phyloP scores from a whole-genome alignment of 331 rosid genomes.

The Malus hybrid region DNA sequence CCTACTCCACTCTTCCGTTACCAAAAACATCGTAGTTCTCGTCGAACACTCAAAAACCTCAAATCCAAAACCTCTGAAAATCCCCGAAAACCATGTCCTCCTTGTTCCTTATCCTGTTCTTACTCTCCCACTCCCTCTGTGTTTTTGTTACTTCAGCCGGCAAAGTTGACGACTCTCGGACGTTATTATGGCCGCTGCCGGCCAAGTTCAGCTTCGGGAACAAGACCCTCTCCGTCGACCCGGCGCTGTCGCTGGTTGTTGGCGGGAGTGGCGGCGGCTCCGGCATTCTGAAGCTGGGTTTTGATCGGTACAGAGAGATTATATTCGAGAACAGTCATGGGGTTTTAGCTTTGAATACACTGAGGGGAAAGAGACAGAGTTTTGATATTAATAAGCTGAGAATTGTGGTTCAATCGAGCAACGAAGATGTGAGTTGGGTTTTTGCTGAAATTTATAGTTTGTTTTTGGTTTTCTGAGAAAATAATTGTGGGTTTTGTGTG shows the following conservation, averaged over 20 bases:
- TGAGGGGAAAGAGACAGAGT: constrained; percentile 21
- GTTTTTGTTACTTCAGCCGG: constrained; percentile 2
- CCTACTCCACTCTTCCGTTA: background rate
- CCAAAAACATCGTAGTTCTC: background rate
- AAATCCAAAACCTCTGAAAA: background rate
- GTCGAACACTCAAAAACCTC: background rate
- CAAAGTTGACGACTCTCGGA: constrained; percentile 26
- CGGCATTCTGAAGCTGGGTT: constrained; percentile 36
- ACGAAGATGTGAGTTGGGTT: constrained; percentile 47
- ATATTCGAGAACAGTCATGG: constrained; percentile 47
- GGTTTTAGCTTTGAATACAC: constrained; percentile 20
- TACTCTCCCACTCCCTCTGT: constrained; percentile 14
- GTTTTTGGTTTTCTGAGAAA: background rate
- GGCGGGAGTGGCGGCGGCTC: constrained; percentile 47
- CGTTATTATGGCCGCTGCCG: constrained; percentile 88
- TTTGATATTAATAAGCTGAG: constrained; percentile 48
- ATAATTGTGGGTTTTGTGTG: constrained; percentile 10
- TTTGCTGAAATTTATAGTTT: background rate
- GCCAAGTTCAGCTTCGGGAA: constrained; percentile 52
- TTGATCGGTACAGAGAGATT: constrained; percentile 65
- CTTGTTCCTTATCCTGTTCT: constrained; percentile 5
- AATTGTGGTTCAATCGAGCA: constrained; percentile 42
- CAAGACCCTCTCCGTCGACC: constrained; percentile 61
- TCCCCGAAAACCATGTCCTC: background rate
- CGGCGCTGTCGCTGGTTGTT: constrained; percentile 43